A percentile compares a stretch with the other conserved stretches of the same genome.
Conservation (phyloP, 345 rosid genomes). For the Euphorbia tirucalli region DNA sequence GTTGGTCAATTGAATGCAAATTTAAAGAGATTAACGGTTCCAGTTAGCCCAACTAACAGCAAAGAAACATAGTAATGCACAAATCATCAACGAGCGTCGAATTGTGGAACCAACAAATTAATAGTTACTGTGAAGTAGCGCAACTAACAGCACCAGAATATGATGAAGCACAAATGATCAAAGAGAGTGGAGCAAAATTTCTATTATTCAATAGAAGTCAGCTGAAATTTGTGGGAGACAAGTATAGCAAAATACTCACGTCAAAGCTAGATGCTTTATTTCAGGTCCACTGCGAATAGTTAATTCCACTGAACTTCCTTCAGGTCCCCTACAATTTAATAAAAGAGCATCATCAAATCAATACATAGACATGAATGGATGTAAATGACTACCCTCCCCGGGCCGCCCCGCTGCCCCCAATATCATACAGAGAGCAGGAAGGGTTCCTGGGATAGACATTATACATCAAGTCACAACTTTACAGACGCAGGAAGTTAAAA, state of each 20-base stretch:
- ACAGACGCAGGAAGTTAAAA: neutral
- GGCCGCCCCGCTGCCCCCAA: too few relatives aligned
- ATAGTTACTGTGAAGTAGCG: neutral
- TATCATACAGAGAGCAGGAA: neutral
- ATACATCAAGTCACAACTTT: neutral
- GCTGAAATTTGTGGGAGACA: neutral
- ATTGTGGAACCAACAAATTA: neutral
- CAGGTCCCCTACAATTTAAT: slow-evolving; percentile 72
- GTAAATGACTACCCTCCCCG: neutral
- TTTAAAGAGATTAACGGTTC: too few relatives aligned
- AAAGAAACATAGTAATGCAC: neutral
- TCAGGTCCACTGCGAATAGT: slow-evolving; percentile 73
- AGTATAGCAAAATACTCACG: slow-evolving; percentile 37
- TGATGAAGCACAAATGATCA: slow-evolving; percentile 4
- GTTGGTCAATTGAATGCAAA: slow-evolving; percentile 6
- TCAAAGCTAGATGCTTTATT: slow-evolving; percentile 61
- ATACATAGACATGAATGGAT: slow-evolving; percentile 1
- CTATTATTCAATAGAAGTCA: neutral
- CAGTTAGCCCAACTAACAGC: neutral
- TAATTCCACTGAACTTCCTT: slow-evolving; percentile 82
- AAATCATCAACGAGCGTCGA: too few relatives aligned
- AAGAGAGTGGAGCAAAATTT: slow-evolving; percentile 4
- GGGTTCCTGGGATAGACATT: neutral
- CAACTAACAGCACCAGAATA: neutral
- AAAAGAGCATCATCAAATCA: slow-evolving; percentile 13